phyloP scores from a whole-genome alignment of 1,284 basidiomycete species.

The Cryptococcus sp. region DNA sequence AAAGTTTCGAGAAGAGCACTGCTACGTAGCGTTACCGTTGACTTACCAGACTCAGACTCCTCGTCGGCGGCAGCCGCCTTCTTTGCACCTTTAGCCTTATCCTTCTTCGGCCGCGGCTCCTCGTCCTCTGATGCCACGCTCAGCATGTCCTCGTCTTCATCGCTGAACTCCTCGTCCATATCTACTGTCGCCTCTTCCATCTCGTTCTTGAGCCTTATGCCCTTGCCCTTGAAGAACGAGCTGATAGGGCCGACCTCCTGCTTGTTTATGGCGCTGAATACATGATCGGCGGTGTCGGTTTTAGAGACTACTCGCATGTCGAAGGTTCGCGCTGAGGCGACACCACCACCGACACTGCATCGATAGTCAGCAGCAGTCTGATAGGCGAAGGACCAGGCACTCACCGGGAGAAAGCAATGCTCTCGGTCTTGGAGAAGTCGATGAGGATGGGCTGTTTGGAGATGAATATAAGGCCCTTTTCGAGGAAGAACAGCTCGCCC shows the following conservation, averaged over 20 bases:
- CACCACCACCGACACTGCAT: constrained; percentile 73
- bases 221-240: constrained; percentile 81
- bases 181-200: constrained; percentile 80
- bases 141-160: constrained; percentile 69
- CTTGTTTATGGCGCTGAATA: constrained; percentile 90
- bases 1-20: background rate
- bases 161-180: constrained; percentile 63
- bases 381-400: constrained; percentile 13
- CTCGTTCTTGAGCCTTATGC: constrained; percentile 93
- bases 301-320: constrained; percentile 89
- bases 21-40: background rate
- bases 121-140: constrained; percentile 40
- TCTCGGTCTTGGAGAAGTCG: constrained; percentile 85
- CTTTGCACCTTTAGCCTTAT: constrained; percentile 49
- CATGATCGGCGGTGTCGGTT: constrained; percentile 69
- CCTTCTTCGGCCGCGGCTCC: constrained; percentile 40
- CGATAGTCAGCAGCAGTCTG: background rate
- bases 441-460: constrained; percentile 93
- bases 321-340: constrained; percentile 87
- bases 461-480: constrained; percentile 97
- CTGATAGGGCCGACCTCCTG: constrained; percentile 90
- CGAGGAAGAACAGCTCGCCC: constrained; percentile 95
- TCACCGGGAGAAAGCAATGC: constrained; percentile 83
- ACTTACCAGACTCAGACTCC: constrained; percentile 74
- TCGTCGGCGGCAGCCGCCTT: constrained; percentile 57